phyloP scores from a whole-genome alignment of 2,329 filamentous ascomycete genomes.

The Penicillium frequentans region DNA sequence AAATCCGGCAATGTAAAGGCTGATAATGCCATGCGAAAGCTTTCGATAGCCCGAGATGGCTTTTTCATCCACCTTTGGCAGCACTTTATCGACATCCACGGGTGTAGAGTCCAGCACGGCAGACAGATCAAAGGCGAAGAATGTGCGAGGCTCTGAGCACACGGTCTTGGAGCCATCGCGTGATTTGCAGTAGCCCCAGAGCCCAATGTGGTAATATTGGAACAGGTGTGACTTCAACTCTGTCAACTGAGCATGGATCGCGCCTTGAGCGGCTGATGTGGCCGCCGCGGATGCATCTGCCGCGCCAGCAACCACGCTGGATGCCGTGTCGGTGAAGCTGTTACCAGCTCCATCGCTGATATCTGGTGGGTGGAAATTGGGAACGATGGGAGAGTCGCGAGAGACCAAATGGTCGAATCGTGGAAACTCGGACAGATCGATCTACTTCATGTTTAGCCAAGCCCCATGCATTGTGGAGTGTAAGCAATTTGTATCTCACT shows the following conservation, averaged over 20 bases:
- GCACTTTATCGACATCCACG: not conserved
- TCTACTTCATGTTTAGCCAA: not conserved
- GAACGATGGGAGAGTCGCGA: not conserved
- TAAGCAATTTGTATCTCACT: too few species aligned
- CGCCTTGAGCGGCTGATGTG: not conserved
- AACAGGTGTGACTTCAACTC: conserved; percentile 5
- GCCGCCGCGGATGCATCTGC: not conserved
- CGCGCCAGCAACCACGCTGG: not conserved
- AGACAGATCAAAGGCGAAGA: too few species aligned
- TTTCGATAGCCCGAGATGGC: conserved; percentile 2
- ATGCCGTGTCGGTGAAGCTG: not conserved
- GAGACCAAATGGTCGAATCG: not conserved
- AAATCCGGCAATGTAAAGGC: conserved; percentile 7
- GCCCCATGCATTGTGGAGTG: too few species aligned
- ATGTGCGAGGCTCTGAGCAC: conserved; percentile 3
- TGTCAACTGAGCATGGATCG: not conserved
- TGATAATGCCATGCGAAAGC: conserved; percentile 3
- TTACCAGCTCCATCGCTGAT: not conserved
- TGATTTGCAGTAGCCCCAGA: conserved; percentile 9
- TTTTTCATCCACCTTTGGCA: not conserved
- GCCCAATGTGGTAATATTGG: conserved; percentile 5
- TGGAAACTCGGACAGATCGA: not conserved
- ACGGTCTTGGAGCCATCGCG: not conserved
- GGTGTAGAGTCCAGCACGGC: not conserved
- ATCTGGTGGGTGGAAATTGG: not conserved